Evolutionary conservation across 1,284 basidiomycete genomes (phyloP).

Genomic region (Cutaneotrichosporon mucoides): DNA sequence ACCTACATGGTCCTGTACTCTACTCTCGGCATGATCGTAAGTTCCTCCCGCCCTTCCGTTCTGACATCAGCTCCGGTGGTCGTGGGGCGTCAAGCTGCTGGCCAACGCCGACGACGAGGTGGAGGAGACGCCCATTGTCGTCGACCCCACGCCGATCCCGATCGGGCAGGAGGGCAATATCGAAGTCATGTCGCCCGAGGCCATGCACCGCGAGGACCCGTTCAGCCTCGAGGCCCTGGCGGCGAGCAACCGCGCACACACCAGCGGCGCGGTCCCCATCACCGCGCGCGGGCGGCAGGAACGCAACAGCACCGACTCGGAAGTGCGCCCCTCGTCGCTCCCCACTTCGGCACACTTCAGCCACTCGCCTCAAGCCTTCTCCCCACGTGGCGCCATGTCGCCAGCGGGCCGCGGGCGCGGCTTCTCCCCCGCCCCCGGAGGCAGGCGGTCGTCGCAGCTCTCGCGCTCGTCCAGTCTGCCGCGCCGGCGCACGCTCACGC

Average conservation of each 20-base stretch:
- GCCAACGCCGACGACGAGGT: conserved; percentile 61
- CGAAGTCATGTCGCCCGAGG: conserved; percentile 24
- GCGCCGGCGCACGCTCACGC: conserved; percentile 13
- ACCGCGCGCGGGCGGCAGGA: not conserved
- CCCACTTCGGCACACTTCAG: conserved; percentile 28
- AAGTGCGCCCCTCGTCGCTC: conserved; percentile 23
- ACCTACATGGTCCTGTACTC: conserved; percentile 90
- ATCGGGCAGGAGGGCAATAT: not conserved
- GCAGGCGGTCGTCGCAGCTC: not conserved
- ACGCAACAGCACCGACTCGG: not conserved
- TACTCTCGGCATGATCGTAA: conserved; percentile 85
- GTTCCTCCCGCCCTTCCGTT: conserved; percentile 35
- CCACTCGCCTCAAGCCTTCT: too few relatives aligned
- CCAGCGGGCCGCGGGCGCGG: not conserved
- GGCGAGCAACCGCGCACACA: not conserved
- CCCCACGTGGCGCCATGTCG: too few relatives aligned
- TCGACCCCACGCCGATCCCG: too few relatives aligned
- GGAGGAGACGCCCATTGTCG: not conserved
- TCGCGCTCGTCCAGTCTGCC: conserved; percentile 3
- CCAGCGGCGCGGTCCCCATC: not conserved
- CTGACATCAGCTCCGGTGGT: conserved; percentile 70
- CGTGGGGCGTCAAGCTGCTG: conserved; percentile 74
- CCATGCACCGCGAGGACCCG: conserved; percentile 32
- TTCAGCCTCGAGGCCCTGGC: conserved; percentile 24
- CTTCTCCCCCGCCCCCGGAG: not conserved